A percentile compares a stretch with the other conserved stretches of the same genome.
phyloP scores from a whole-genome alignment of 2,329 filamentous ascomycete species.

The Trichoderma simmonsii region DNA sequence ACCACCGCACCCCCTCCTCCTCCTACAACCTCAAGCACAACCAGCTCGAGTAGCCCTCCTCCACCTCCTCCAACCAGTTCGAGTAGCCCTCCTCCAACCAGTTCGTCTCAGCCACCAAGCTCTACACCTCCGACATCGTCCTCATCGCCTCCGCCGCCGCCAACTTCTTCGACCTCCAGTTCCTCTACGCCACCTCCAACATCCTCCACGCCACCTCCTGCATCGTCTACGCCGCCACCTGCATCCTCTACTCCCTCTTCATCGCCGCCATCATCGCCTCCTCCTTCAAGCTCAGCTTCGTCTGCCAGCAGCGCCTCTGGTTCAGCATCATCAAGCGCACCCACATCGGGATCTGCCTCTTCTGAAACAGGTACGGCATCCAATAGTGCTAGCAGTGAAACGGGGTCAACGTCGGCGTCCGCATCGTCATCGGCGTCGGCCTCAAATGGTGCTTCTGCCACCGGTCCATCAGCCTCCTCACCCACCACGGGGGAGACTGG shows the following conservation, averaged over 20 bases:
- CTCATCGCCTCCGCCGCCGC: neutral
- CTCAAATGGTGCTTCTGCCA: neutral
- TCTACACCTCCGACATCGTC: neutral
- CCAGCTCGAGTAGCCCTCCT: neutral
- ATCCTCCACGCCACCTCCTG: neutral
- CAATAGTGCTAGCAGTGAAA: neutral
- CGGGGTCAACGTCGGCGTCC: neutral
- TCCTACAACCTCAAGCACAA: neutral
- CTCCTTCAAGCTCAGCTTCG: neutral
- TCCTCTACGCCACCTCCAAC: neutral
- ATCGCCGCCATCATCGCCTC: neutral
- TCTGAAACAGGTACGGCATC: constrained; percentile 3
- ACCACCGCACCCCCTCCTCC: neutral
- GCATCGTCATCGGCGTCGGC: neutral
- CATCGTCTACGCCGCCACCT: neutral
- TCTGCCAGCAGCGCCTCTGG: neutral
- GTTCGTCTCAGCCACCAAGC: neutral
- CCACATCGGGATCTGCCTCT: neutral
- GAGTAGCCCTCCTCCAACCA: neutral
- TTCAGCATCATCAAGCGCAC: neutral
- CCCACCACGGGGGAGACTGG: neutral
- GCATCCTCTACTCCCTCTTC: neutral
- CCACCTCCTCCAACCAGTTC: neutral
- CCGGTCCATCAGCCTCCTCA: neutral
- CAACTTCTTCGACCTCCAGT: neutral